Conservation (phyloP, 352 stramenopile species). For the Phytophthora idaei region DNA sequence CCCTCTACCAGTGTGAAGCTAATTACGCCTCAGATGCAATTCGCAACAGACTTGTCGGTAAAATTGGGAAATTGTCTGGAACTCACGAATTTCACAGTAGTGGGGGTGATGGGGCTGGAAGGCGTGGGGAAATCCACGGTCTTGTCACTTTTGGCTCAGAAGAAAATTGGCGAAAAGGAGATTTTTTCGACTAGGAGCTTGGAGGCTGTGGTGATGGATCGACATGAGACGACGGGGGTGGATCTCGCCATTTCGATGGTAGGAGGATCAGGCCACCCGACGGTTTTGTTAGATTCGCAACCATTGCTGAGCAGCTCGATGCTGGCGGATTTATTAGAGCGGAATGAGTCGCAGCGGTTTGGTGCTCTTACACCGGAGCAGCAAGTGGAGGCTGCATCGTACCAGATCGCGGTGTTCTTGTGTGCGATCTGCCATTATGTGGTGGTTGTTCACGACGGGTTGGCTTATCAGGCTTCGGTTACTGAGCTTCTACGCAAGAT, state of each 20-base stretch:
- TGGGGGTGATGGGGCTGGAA: conserved; percentile 72
- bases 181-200: conserved; percentile 49
- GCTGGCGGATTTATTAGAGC: conserved; percentile 49
- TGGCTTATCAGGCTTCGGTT: conserved; percentile 45
- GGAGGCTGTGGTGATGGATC: conserved; percentile 40
- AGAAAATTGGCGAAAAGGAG: conserved; percentile 5
- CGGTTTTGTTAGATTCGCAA: conserved; percentile 72
- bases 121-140: conserved; percentile 77
- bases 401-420: conserved; percentile 71
- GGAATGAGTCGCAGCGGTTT: conserved; percentile 60
- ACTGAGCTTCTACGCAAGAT: conserved; percentile 55
- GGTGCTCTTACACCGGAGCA: conserved; percentile 65
- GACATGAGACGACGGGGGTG: conserved; percentile 59
- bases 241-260: conserved; percentile 57
- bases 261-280: conserved; percentile 28
- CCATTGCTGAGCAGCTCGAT: conserved; percentile 69
- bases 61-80: conserved; percentile 65
- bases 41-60: conserved; percentile 63
- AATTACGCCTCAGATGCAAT: conserved; percentile 60
- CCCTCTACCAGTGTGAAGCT: conserved; percentile 58
- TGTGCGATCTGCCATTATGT: conserved; percentile 83
- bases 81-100: conserved; percentile 70
- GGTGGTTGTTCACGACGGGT: conserved; percentile 59
- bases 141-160: conserved; percentile 55
- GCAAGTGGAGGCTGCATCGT: conserved; percentile 62